phyloP scores from a whole-genome alignment of 2,329 filamentous ascomycete species.

The Colletotrichum liriopes region DNA sequence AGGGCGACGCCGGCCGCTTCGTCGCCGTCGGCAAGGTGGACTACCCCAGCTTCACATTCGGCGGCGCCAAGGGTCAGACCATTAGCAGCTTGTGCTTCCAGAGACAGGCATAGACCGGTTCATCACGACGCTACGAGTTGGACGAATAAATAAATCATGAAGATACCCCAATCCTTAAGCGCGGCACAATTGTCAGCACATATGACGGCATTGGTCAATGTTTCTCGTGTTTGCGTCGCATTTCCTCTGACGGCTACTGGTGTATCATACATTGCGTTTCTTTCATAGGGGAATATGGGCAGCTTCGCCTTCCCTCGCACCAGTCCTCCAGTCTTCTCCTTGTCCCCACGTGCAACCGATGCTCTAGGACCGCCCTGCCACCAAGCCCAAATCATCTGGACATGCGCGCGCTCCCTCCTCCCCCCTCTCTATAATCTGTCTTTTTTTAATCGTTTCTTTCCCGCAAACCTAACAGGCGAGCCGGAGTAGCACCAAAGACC shows the following conservation, averaged over 20 bases:
- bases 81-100: conserved; percentile 90
- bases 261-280: conserved; percentile 40
- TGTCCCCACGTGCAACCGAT: conserved; percentile 13
- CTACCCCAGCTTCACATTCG: conserved; percentile 92
- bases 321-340: conserved; percentile 7
- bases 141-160: conserved; percentile 22
- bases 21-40: conserved; percentile 77
- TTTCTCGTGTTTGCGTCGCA: conserved; percentile 23
- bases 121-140: conserved; percentile 20
- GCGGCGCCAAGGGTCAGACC: conserved; percentile 88
- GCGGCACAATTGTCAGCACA: not conserved
- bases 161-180: conserved; percentile 14
- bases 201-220: not conserved
- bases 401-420: not conserved
- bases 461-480: conserved; percentile 23
- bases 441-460: conserved; percentile 2
- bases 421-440: conserved; percentile 23
- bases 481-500: conserved; percentile 27
- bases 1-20: conserved; percentile 60
- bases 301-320: conserved; percentile 17
- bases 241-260: conserved; percentile 30
- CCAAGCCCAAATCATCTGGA: conserved; percentile 2
- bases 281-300: conserved; percentile 18
- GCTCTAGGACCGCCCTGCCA: conserved; percentile 1
- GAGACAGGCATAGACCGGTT: conserved; percentile 50